Evolutionary conservation across 2,329 filamentous ascomycete genomes (phyloP).

Genomic region (Alternaria sp.): DNA sequence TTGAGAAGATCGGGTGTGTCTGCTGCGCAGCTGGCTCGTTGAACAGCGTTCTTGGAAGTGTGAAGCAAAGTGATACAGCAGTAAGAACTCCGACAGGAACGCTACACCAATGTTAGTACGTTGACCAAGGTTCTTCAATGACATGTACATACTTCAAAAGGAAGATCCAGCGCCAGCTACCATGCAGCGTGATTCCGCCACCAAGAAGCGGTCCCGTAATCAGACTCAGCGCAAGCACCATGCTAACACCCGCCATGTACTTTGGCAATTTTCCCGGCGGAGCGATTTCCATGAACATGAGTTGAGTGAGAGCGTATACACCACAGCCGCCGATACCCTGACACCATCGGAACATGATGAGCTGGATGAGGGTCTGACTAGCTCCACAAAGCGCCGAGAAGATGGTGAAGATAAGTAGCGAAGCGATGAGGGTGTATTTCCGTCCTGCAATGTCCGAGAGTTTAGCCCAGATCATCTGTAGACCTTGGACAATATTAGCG

Average conservation of each 20-base stretch:
- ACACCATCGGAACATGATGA: conserved; percentile 44
- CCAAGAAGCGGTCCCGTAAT: conserved; percentile 22
- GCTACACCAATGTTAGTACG: conserved; percentile 8
- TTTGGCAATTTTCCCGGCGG: conserved; percentile 8
- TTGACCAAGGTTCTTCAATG: background rate
- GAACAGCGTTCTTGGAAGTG: conserved; percentile 1
- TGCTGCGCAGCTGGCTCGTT: conserved; percentile 10
- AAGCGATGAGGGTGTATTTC: background rate
- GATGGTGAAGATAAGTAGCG: conserved; percentile 29
- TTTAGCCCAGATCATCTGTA: conserved; percentile 5
- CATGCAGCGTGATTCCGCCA: conserved; percentile 4
- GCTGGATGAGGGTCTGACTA: conserved; percentile 34
- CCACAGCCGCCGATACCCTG: conserved; percentile 45
- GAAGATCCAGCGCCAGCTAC: conserved; percentile 28
- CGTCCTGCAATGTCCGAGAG: conserved; percentile 18
- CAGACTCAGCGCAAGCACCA: conserved; percentile 11
- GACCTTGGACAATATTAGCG: background rate
- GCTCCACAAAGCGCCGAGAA: conserved; percentile 45
- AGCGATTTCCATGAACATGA: conserved; percentile 41
- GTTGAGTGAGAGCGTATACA: conserved; percentile 35
- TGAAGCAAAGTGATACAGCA: background rate
- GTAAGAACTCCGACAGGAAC: conserved; percentile 11
- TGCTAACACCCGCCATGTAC: conserved; percentile 11
- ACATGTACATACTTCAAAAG: conserved; percentile 20
- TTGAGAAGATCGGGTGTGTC: background rate